phyloP scores from a whole-genome alignment of 2,329 filamentous ascomycete genomes.

The Xylariomycetidae sp. region DNA sequence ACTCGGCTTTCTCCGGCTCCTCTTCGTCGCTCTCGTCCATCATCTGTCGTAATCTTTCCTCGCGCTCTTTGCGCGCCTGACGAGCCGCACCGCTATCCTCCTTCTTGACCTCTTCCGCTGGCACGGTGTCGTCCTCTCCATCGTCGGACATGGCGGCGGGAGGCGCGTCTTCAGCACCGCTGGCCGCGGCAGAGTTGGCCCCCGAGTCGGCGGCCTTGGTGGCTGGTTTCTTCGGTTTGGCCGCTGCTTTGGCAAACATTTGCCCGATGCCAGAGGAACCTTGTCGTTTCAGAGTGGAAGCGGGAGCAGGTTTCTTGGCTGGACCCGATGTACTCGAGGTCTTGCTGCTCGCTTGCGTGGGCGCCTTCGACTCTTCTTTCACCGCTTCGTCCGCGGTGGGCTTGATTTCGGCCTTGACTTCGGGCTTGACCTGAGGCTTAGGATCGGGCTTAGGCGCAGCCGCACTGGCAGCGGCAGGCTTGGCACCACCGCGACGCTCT shows the following conservation, averaged over 20 bases:
- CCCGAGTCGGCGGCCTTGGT: slow-evolving; percentile 9
- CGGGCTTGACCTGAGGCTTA: slow-evolving; percentile 26
- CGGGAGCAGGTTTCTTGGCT: slow-evolving; percentile 32
- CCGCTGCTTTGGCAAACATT: slow-evolving; percentile 28
- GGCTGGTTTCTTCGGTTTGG: slow-evolving; percentile 25
- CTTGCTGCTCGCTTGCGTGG: no score
- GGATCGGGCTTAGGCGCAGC: slow-evolving; percentile 22
- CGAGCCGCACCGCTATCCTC: slow-evolving; percentile 16
- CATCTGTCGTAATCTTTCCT: slow-evolving; percentile 26
- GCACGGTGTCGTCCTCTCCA: slow-evolving; percentile 25
- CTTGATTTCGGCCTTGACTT: slow-evolving; percentile 25
- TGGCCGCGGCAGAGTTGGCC: slow-evolving; percentile 9
- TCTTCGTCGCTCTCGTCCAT: slow-evolving; percentile 30
- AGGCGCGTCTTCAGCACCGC: slow-evolving; percentile 13
- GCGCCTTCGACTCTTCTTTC: slow-evolving; percentile 21
- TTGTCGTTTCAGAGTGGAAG: slow-evolving; percentile 44
- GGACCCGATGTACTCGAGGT: slow-evolving; percentile 25
- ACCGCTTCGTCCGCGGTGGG: slow-evolving; percentile 31
- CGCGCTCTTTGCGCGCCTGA: slow-evolving; percentile 20
- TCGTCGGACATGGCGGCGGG: slow-evolving; percentile 24
- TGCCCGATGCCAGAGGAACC: slow-evolving; percentile 27
- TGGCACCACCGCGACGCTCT: slow-evolving; percentile 32
- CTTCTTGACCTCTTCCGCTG: slow-evolving; percentile 17
- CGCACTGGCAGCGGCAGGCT: slow-evolving; percentile 19
- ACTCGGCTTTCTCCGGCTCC: slow-evolving; percentile 17